These are phyloP conservation scores for Leucogyrophana mollusca DNA, from an alignment of 768 basidiomycete genomes.

Conservation along the genomic window DNA sequence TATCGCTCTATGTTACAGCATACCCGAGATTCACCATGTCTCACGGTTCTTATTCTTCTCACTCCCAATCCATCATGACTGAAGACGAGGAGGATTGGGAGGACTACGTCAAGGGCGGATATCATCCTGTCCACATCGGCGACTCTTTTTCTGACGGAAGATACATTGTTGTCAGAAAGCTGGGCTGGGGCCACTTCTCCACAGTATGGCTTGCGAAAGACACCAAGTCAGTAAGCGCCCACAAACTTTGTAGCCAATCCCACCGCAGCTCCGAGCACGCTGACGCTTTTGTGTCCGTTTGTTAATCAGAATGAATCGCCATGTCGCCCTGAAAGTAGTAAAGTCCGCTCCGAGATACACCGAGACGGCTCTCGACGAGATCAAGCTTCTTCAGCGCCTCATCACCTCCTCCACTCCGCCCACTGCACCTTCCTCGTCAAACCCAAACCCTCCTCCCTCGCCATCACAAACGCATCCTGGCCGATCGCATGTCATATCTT, in stretches of 20 bases:
- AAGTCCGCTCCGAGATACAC: constrained; percentile 97
- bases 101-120: constrained; percentile 81
- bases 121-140: constrained; percentile 93
- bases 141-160: constrained; percentile 85
- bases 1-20: constrained; percentile 34
- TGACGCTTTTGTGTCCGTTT: constrained; percentile 12
- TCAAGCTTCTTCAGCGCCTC: constrained; percentile 94
- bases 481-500: constrained; percentile 91
- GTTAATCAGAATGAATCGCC: constrained; percentile 75
- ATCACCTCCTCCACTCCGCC: constrained; percentile 78
- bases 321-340: constrained; percentile 98
- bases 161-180: constrained; percentile 89
- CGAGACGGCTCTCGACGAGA: constrained; percentile 97
- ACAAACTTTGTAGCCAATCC: not conserved
- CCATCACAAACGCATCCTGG: constrained; percentile 81
- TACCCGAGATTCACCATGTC: constrained; percentile 49
- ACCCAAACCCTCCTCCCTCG: constrained; percentile 48
- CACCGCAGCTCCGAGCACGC: constrained; percentile 11
- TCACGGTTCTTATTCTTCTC: constrained; percentile 74
- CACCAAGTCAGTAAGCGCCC: constrained; percentile 54
- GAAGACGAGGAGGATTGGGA: constrained; percentile 95
- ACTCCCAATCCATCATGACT: constrained; percentile 76
- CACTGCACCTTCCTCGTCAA: constrained; percentile 42
- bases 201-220: constrained; percentile 92
- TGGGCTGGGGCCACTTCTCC: constrained; percentile 95